phyloP scores from a whole-genome alignment of 2,329 filamentous ascomycete genomes.

The Monilinia polystroma region DNA sequence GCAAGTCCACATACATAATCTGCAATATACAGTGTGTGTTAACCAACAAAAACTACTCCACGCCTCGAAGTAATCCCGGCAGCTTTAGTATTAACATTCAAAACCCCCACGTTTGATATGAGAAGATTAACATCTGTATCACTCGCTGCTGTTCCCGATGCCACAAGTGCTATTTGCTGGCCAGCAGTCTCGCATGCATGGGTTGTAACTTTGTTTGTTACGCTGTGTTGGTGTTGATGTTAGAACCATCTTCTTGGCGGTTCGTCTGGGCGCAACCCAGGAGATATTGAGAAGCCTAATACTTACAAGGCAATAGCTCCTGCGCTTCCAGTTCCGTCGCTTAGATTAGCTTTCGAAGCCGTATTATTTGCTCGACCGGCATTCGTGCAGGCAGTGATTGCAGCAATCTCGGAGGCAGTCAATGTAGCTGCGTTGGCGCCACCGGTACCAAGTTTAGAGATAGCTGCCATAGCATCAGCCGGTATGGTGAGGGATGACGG shows the following conservation, averaged over 20 bases:
- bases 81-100: constrained; percentile 32
- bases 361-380: constrained; percentile 30
- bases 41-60: background rate
- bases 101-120: constrained; percentile 34
- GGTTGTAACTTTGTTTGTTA: constrained; percentile 32
- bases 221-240: constrained; percentile 22
- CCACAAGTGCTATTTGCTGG: constrained; percentile 28
- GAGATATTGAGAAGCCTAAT: background rate
- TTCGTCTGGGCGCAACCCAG: background rate
- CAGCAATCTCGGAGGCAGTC: constrained; percentile 27
- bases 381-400: constrained; percentile 27
- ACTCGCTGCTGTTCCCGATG: constrained; percentile 22
- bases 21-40: background rate
- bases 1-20: background rate
- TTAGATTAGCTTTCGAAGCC: constrained; percentile 28
- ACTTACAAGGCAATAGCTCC: constrained; percentile 33
- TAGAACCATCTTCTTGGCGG: background rate
- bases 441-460: constrained; percentile 32
- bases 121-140: constrained; percentile 32
- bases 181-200: constrained; percentile 31
- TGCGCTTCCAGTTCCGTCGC: constrained; percentile 27
- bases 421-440: constrained; percentile 27
- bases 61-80: constrained; percentile 28
- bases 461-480: constrained; percentile 32
- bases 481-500: constrained; percentile 29